Evolutionary conservation across 2,329 filamentous ascomycete species (phyloP), one percentile per base, ranked within the genome.

Genomic region (Madurella mycetomatis): DNA sequence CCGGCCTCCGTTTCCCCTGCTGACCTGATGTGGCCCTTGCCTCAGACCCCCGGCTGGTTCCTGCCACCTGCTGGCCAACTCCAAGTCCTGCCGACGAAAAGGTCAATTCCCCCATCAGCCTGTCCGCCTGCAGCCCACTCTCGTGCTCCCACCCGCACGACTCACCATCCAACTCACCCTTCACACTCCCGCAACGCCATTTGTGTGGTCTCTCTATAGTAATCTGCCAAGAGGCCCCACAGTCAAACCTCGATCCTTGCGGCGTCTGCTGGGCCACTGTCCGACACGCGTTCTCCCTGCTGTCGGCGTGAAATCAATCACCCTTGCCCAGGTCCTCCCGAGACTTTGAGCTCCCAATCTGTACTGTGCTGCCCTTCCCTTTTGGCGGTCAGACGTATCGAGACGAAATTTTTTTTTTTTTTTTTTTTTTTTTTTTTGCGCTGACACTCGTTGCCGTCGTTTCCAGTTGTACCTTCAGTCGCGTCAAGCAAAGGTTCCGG

Each of bases 171-270:
- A 43, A 13, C 49, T 47, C 43, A 47, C 15, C 41, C 50, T 55
- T 15, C 34, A 37, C 54, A 37, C 56, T 50, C 41, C 49, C 43
- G 50, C 44, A 47, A 32, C 47, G 31, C 47, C 53, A 58, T 60
- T 57, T 48, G 57, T 45, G 40, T 49, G 49, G 46, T 59, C 54
- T 54, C 58, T 55, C 25, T 7, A 25, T n/a, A 7, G 25, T 25
- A 25, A 25, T 25, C 25, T 25, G 25, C 25, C 25, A 25, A 25
- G 25, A 25, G 52, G 47, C 58, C 53, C 60, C 61, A 61, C 60
- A 56, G 42, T 58, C 52, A 54, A 56, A 55, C 49, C 56, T 58
- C 54, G 56, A 58, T 60, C 57, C 56, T 58, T 54, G 59, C 49
- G 59, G 43, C 48, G 43, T 47, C 49, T 25, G 25, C 25, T 60